A percentile compares a stretch with the other conserved stretches of the same genome.
These are phyloP conservation scores for Grifola frondosa DNA, from an alignment of 1,284 basidiomycete species.

Conservation along the genomic window DNA sequence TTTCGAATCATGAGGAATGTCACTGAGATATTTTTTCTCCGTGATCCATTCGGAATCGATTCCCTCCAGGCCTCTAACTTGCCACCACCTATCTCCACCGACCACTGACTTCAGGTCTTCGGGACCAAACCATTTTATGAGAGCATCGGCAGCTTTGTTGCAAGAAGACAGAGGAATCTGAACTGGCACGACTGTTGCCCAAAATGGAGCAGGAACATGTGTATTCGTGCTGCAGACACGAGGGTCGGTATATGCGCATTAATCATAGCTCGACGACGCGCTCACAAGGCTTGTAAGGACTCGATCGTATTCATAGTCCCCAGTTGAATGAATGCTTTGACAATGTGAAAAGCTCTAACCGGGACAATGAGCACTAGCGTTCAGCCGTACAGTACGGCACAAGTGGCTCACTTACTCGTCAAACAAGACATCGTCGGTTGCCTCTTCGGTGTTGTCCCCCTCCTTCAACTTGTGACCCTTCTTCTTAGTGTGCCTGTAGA, in stretches of 20 bases:
- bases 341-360: constrained; percentile 65
- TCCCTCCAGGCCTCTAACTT: constrained; percentile 66
- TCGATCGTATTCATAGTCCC: constrained; percentile 60
- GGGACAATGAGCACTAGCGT: no score
- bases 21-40: constrained; percentile 46
- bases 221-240: constrained; percentile 65
- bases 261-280: not conserved
- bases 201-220: constrained; percentile 74
- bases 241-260: not conserved
- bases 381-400: not conserved
- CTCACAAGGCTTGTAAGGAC: constrained; percentile 59
- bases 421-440: constrained; percentile 60
- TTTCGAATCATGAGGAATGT: constrained; percentile 28
- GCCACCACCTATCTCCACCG: constrained; percentile 87
- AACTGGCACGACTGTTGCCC: constrained; percentile 73
- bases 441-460: constrained; percentile 35
- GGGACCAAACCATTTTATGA: constrained; percentile 77
- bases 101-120: constrained; percentile 71
- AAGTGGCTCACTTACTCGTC: constrained; percentile 47
- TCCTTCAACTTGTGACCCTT: constrained; percentile 44
- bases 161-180: constrained; percentile 63
- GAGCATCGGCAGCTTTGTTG: constrained; percentile 67
- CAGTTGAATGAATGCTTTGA: constrained; percentile 63
- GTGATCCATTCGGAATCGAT: constrained; percentile 83
- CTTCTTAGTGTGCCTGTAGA: constrained; percentile 56